Conservation (phyloP, 805 yeast genomes). For the Zygosaccharomyces bisporus region DNA sequence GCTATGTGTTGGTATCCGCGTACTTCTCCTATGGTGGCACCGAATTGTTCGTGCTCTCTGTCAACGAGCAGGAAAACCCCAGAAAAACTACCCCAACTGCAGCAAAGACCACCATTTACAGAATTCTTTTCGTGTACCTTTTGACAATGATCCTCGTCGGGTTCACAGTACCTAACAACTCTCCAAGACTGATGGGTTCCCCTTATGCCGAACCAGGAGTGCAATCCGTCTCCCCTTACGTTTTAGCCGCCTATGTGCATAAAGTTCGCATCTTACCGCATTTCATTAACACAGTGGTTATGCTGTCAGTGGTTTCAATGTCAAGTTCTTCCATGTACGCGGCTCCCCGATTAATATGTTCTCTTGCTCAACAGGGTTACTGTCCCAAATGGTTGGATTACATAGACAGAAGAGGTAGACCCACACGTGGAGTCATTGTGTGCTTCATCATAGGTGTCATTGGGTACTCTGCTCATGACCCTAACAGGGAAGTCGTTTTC, state of each 20-base stretch:
- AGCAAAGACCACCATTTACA: conserved; percentile 61
- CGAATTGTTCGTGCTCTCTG: conserved; percentile 61
- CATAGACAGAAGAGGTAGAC: conserved; percentile 57
- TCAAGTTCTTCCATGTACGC: conserved; percentile 74
- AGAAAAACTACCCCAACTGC: conserved; percentile 60
- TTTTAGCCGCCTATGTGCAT: conserved; percentile 60
- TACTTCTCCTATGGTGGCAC: conserved; percentile 65
- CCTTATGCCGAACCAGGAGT: conserved; percentile 43
- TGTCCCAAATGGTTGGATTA: conserved; percentile 54
- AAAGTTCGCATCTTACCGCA: conserved; percentile 65
- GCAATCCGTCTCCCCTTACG: conserved; percentile 67
- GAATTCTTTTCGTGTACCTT: conserved; percentile 57
- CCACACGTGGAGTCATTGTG: conserved; percentile 49
- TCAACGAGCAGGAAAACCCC: conserved; percentile 60
- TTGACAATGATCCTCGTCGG: conserved; percentile 53
- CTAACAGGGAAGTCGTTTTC: conserved; percentile 50
- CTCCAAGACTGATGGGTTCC: conserved; percentile 45
- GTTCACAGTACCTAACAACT: conserved; percentile 56
- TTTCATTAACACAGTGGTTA: conserved; percentile 69
- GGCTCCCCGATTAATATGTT: conserved; percentile 65
- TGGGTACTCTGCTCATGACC: conserved; percentile 55
- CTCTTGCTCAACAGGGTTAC: conserved; percentile 66
- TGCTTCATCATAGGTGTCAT: conserved; percentile 53
- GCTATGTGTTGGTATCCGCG: conserved; percentile 60
- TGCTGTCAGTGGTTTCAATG: conserved; percentile 69